Evolutionary conservation across 2,329 filamentous ascomycete species (phyloP), one percentile per base, ranked within the genome.

Genomic region (Basipetospora chlamydospora): DNA sequence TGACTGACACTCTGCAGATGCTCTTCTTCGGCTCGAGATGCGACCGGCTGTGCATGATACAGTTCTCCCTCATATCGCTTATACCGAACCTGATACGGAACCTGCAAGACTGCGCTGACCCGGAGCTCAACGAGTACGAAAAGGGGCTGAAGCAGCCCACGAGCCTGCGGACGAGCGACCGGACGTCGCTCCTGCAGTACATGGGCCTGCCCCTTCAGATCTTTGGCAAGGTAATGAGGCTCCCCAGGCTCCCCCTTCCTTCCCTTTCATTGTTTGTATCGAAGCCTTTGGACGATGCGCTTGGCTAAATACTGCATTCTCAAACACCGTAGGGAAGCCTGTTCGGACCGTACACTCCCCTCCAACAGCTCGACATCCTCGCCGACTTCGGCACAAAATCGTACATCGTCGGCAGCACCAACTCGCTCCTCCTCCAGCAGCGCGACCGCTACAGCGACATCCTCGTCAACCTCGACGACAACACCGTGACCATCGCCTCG

Each of bases 11-110:
- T 31, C 34, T 13, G 18, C 35, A 94, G 87, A 96, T 96, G 81
- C 77, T 98, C 37, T 96, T 98, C 63, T 98, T 96, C 50, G 87
- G 90, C 43, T 86, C 88, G n/a, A 77, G 86, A 48, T 96, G 90
- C 57, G 90, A 98, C 58, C 73, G 82, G 44, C 64, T 98, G 46
- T 98, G 90, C 70, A 93, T 96, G 82, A 87, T 94, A 60, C 90
- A 98, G 57, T 98, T 96, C 61, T 90, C 88, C 29, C 71, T 98
- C 31, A 80, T 98, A 47, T 95, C 88, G 37, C 67, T 98, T 50
- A 92, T 98, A 61, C 90, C 90, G 32, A 86, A 87, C 41, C 73
- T 98, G 39, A 77, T 96, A 50, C 77, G 84, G 49, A 85, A 81
- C 49, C 70, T 98, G n/a, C 79, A 92, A 58, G 90, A 98, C 59